Percentiles rank a stretch among this genome's conserved stretches.
Conservation (phyloP, 129 eudicot genomes). For the Smallanthus sonchifolius region DNA sequence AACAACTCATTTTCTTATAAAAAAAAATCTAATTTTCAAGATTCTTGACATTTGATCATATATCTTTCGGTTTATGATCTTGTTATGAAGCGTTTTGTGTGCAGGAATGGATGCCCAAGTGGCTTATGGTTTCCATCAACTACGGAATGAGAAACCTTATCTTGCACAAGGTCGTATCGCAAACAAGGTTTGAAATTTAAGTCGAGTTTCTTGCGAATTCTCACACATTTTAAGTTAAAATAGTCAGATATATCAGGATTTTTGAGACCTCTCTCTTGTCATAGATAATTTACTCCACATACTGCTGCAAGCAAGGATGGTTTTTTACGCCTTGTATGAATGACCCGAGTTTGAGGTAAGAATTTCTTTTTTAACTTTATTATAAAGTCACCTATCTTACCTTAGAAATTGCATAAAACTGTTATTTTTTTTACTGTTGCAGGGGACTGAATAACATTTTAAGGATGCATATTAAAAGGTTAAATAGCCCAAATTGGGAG, state of each 20-base stretch:
- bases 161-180: conserved; percentile 90
- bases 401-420: conserved; percentile 1
- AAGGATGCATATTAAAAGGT: conserved; percentile 63
- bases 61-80: conserved; percentile 10
- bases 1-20: too few relatives aligned
- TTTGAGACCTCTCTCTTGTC: neutral
- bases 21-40: neutral
- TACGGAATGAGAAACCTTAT: conserved; percentile 86
- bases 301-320: conserved; percentile 90
- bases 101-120: conserved; percentile 99
- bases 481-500: conserved; percentile 63
- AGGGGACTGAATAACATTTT: conserved; percentile 84
- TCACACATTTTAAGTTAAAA: neutral
- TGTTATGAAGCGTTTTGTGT: neutral
- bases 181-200: conserved; percentile 60
- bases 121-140: conserved; percentile 81
- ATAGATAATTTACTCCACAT: conserved; percentile 81
- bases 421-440: conserved; percentile 17
- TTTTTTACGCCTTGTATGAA: conserved; percentile 76
- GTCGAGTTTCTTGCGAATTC: neutral
- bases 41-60: neutral
- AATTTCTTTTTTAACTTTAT: conserved; percentile 3
- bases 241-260: neutral
- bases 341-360: conserved; percentile 78
- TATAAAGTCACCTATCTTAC: neutral